Evolutionary conservation across 768 basidiomycete genomes (phyloP).

Genomic region (Pholiota microspora): DNA sequence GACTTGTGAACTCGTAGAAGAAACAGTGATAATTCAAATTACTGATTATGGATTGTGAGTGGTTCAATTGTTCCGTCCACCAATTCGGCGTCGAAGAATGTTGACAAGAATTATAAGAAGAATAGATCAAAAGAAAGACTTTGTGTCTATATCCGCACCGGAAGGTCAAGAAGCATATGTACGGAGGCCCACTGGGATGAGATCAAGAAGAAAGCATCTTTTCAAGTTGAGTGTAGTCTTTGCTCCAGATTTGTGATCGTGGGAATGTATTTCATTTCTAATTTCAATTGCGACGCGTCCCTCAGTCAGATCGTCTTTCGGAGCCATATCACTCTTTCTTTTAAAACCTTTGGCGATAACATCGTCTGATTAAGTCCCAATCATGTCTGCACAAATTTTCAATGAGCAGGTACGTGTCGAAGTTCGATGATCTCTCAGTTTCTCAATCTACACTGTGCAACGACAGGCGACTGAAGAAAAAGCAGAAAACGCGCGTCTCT

Average conservation of each 20-base stretch:
- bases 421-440: not conserved
- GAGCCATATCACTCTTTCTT: constrained; percentile 1
- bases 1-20: not conserved
- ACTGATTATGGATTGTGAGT: too few relatives aligned
- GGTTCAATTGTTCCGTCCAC: too few relatives aligned
- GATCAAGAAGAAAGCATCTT: not conserved
- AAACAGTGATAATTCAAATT: too few relatives aligned
- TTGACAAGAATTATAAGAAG: too few relatives aligned
- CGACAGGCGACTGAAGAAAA: constrained; percentile 85
- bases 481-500: constrained; percentile 96
- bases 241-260: constrained; percentile 2
- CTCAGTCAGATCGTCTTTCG: constrained; percentile 9
- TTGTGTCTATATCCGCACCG: too few relatives aligned
- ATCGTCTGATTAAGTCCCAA: not conserved
- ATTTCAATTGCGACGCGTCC: constrained; percentile 6
- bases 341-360: constrained; percentile 1
- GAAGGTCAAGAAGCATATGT: too few relatives aligned
- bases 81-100: too few relatives aligned
- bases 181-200: too few relatives aligned
- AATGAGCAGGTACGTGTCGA: constrained; percentile 11
- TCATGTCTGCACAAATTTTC: constrained; percentile 16
- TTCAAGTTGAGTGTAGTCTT: not conserved
- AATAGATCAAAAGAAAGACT: too few relatives aligned
- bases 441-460: constrained; percentile 8
- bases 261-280: constrained; percentile 4